Evolutionary conservation across 495 filamentous ascomycete genomes (phyloP).

Genomic region (Penicillium turbatum): DNA sequence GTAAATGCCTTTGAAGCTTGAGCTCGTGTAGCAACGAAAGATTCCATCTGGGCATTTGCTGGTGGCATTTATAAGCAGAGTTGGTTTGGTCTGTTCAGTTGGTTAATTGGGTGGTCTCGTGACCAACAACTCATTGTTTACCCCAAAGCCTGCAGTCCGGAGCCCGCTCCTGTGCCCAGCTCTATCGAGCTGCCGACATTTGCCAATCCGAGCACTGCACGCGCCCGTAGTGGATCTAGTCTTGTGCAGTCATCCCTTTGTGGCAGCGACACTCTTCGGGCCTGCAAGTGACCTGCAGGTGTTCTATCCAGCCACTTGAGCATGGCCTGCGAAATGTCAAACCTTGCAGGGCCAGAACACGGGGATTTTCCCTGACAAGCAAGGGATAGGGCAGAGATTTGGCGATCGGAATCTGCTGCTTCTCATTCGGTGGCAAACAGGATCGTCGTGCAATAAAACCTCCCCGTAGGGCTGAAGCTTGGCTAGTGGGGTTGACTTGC

Average conservation of each 20-base stretch:
- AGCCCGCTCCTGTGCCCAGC: background rate
- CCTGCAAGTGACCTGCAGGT: background rate
- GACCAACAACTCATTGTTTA: background rate
- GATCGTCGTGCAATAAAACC: constrained; percentile 8
- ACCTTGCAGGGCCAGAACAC: background rate
- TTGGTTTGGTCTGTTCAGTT: too few relatives aligned
- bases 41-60: background rate
- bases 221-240: background rate
- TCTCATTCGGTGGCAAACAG: constrained; percentile 8
- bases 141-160: background rate
- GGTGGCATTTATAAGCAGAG: background rate
- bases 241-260: background rate
- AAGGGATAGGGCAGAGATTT: background rate
- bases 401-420: background rate
- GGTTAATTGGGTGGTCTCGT: background rate
- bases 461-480: constrained; percentile 30
- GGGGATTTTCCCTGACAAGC: background rate
- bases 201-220: background rate
- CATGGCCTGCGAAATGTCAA: background rate
- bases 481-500: constrained; percentile 11
- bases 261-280: background rate
- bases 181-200: background rate
- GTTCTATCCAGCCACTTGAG: background rate
- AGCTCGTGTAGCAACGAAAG: background rate
- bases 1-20: background rate